These are phyloP conservation scores for Akanthomyces muscarius DNA, from an alignment of 2,329 filamentous ascomycete species.

Conservation along the genomic window DNA sequence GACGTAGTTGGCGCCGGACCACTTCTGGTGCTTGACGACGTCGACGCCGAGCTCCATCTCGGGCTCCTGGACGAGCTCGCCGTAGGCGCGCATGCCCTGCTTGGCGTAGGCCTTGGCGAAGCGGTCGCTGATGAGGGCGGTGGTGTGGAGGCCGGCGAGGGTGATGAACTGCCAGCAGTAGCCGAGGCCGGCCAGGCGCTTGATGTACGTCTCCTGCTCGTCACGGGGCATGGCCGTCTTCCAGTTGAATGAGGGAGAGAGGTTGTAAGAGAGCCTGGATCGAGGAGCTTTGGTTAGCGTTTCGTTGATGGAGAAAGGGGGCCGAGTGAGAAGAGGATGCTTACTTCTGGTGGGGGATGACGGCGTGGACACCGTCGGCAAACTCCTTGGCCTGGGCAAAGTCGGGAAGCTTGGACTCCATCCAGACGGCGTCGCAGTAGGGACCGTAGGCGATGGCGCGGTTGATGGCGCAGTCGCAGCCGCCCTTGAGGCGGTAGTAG, in stretches of 20 bases:
- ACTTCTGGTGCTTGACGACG: conserved; percentile 98
- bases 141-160: conserved; percentile 93
- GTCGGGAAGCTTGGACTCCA: conserved; percentile 97
- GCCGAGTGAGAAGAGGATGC: conserved; percentile 29
- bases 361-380: conserved; percentile 85
- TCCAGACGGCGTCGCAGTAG: conserved; percentile 96
- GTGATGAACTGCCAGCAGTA: conserved; percentile 99
- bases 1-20: conserved; percentile 91
- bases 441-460: conserved; percentile 87
- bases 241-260: conserved; percentile 99
- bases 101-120: conserved; percentile 80
- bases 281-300: conserved; percentile 20
- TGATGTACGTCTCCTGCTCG: conserved; percentile 97
- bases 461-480: conserved; percentile 87
- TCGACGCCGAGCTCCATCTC: conserved; percentile 90
- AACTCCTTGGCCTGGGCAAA: conserved; percentile 90
- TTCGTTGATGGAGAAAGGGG: background rate
- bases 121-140: conserved; percentile 83
- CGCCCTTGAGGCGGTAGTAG: conserved; percentile 89
- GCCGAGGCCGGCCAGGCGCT: conserved; percentile 76
- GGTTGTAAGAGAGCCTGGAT: conserved; percentile 85
- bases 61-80: conserved; percentile 94
- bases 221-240: conserved; percentile 85
- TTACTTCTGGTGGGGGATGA: conserved; percentile 94
- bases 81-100: conserved; percentile 92